Base-by-base conservation (phyloP, 768 basidiomycete species). In the Roridomyces roridus region DNA sequence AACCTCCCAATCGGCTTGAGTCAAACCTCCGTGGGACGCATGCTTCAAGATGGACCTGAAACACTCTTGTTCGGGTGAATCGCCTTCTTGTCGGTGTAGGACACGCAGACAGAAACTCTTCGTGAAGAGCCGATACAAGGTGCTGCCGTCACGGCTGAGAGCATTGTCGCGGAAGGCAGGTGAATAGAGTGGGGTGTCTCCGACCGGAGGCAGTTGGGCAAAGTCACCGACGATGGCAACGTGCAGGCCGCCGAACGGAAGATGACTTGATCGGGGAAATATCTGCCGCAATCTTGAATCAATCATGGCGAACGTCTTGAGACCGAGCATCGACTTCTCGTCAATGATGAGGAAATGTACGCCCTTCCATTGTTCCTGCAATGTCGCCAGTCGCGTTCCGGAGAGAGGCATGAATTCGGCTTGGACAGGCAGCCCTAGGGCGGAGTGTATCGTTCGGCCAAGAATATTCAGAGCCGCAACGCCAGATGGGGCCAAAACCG, bases 141-240 rank as follows among this genome's bases (percentile, higher is more conserved):
- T 18, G 3, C 6, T 15, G 3, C 46, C 46, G 24, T 47, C 46
- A 5, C 20, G 10, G 34, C 46, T 46, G 20, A 35, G 34, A 6
- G 31, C 29, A 14, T n/a, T n/a, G 29, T 31, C 24, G 29, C 14
- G 23, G 48, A 24, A n/a, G 48, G 48, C 37, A 12, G 29, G 24
- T 18, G 20, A 14, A 20, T 36, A 49, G 9, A 57, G 21, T 25
- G 55, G 35, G 5, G 55, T 15, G 37, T 62, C 57, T 2, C 51
- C 47, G 20, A 62, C 61, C 12, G 61, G 61, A 1, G 61, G 57
- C 0, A 57, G 39, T 50, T 57, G 55, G 4, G 55, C 55, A 42
- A 57, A 57, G 28, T 57, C 55, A 1, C 55, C 47, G 12, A 51
- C 31, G 6, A 57, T 18, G 8, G 34, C 34, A 20, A 57, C 21